Conservation (phyloP, 1,284 basidiomycete genomes). For the Papiliotrema fonsecae region DNA sequence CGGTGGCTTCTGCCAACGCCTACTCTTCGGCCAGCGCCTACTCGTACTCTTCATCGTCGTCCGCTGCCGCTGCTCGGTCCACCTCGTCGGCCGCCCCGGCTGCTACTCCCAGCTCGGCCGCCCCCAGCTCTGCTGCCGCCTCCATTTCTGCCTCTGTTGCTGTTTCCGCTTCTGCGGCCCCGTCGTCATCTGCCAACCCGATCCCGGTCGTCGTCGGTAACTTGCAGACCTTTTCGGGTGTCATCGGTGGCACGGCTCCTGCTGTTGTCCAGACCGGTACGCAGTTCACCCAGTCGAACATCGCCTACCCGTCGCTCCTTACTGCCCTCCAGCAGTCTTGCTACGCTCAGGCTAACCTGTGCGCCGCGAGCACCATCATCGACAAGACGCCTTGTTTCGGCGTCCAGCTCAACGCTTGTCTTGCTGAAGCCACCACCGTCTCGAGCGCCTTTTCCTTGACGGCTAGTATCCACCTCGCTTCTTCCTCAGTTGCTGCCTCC, state of each 20-base stretch:
- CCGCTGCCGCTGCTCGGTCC: not conserved
- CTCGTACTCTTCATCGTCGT: not conserved
- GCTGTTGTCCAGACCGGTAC: not conserved
- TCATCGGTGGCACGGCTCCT: not conserved
- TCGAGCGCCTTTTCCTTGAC: not conserved
- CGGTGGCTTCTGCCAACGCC: not conserved
- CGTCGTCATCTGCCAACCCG: not conserved
- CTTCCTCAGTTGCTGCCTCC: not conserved
- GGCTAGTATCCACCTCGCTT: not conserved
- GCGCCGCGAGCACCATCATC: not conserved
- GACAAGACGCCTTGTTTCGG: not conserved
- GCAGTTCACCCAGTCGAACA: not conserved
- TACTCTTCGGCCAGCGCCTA: not conserved
- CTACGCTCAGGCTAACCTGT: not conserved
- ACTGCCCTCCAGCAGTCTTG: slow-evolving; percentile 1
- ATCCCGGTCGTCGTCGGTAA: not conserved
- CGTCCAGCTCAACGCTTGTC: slow-evolving; percentile 1
- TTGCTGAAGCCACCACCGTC: not conserved
- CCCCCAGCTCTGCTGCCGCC: not conserved
- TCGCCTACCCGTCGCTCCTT: not conserved
- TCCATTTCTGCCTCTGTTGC: not conserved
- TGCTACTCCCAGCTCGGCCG: too few species aligned
- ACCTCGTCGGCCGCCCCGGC: not conserved
- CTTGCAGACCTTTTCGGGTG: not conserved
- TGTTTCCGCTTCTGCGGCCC: not conserved